These are phyloP conservation scores for Vitis cinerea DNA, from an alignment of 164 flowering plant genomes.

Conservation along the genomic window DNA sequence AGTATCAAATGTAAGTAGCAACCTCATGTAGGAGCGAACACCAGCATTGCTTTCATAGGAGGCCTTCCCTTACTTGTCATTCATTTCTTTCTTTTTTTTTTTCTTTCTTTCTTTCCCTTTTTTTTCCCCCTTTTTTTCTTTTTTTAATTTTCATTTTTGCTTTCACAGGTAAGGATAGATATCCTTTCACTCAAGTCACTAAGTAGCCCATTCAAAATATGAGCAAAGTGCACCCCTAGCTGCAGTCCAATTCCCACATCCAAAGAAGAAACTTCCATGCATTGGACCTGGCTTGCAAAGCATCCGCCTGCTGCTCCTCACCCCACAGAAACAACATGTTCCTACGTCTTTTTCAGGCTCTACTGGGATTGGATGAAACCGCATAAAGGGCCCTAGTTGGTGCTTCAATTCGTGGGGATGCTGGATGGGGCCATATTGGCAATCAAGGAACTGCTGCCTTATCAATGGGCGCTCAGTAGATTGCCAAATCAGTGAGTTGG, in stretches of 20 bases:
- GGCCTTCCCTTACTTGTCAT: neutral
- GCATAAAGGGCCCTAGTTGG: constrained; percentile 26
- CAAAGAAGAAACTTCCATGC: constrained; percentile 76
- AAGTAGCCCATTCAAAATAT: constrained; percentile 76
- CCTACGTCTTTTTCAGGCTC: too few species aligned
- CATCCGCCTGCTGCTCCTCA: constrained; percentile 57
- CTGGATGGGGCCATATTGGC: constrained; percentile 15
- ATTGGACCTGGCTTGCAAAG: constrained; percentile 74
- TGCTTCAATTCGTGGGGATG: constrained; percentile 32
- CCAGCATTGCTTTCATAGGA: neutral
- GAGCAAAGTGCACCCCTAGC: constrained; percentile 71
- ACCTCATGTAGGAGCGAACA: too few species aligned
- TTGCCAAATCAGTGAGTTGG: constrained; percentile 70
- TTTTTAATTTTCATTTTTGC: too few species aligned
- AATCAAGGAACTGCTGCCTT: constrained; percentile 41
- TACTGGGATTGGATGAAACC: constrained; percentile 20
- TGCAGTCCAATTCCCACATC: constrained; percentile 90
- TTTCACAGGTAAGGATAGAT: too few species aligned
- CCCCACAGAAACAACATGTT: constrained; percentile 74
- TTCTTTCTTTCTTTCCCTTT: neutral
- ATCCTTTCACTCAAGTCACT: constrained; percentile 19
- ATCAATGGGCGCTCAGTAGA: constrained; percentile 33
- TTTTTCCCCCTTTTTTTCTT: neutral
- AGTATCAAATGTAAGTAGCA: too few species aligned
- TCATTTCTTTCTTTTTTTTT: neutral